Conservation (phyloP, 2,329 filamentous ascomycete species). For the Lachnum nothofagi region DNA sequence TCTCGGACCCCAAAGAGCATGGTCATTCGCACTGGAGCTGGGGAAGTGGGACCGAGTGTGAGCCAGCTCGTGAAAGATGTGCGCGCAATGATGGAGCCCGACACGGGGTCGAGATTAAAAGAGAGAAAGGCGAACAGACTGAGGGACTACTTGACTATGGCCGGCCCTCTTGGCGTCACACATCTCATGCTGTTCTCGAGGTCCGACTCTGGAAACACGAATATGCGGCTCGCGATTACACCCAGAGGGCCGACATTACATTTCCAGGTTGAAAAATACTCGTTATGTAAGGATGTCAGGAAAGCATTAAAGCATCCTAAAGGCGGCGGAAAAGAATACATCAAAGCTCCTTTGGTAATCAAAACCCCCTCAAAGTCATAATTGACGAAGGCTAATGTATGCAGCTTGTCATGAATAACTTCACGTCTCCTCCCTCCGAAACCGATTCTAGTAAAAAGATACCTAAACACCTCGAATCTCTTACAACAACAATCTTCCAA, state of each 20-base stretch:
- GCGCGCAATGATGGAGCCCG: conserved; percentile 89
- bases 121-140: conserved; percentile 84
- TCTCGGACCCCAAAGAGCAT: conserved; percentile 83
- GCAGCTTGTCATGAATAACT: conserved; percentile 96
- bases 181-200: conserved; percentile 91
- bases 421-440: conserved; percentile 58
- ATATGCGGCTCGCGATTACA: conserved; percentile 79
- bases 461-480: conserved; percentile 89
- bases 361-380: conserved; percentile 16
- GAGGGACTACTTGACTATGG: conserved; percentile 92
- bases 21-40: conserved; percentile 94
- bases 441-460: conserved; percentile 61
- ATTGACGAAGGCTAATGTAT: conserved; percentile 26
- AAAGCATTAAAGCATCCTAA: conserved; percentile 77
- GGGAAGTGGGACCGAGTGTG: conserved; percentile 85
- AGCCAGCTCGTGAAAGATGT: conserved; percentile 90
- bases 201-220: conserved; percentile 84
- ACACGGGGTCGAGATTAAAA: conserved; percentile 82
- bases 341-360: conserved; percentile 75
- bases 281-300: conserved; percentile 83
- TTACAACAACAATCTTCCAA: conserved; percentile 91
- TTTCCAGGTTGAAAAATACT: conserved; percentile 93
- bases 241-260: conserved; percentile 89
- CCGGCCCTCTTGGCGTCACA: conserved; percentile 84
- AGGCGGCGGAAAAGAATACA: conserved; percentile 77